These are phyloP conservation scores for Xylariomycetidae sp. DNA, from an alignment of 2,329 filamentous ascomycete genomes.

Conservation along the genomic window DNA sequence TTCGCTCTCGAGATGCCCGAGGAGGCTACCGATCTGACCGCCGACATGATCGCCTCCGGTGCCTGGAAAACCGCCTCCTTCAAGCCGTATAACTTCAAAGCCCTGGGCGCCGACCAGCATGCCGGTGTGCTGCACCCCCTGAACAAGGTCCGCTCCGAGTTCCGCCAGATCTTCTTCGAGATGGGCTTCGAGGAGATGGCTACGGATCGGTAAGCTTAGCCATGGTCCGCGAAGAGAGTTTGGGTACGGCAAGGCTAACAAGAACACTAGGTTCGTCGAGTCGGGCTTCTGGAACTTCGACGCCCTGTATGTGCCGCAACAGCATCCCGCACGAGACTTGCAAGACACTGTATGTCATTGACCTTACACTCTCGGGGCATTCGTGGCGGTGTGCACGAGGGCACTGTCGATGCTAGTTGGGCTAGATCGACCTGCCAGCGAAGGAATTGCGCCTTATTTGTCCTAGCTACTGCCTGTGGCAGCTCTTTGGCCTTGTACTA, in stretches of 20 bases:
- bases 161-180: slow-evolving; percentile 95
- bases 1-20: slow-evolving; percentile 84
- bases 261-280: slow-evolving; percentile 61
- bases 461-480: too few relatives aligned
- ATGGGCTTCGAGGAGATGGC: slow-evolving; percentile 99
- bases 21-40: slow-evolving; percentile 92
- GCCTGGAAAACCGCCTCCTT: slow-evolving; percentile 90
- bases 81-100: slow-evolving; percentile 60
- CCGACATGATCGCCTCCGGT: slow-evolving; percentile 82
- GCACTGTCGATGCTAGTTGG: too few relatives aligned
- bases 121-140: slow-evolving; percentile 62
- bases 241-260: too few relatives aligned
- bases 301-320: slow-evolving; percentile 86
- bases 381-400: too few relatives aligned
- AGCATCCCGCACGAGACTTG: slow-evolving; percentile 93
- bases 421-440: too few relatives aligned
- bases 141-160: slow-evolving; percentile 93
- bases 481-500: too few relatives aligned
- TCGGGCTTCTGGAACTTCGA: slow-evolving; percentile 99
- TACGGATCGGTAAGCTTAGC: slow-evolving; percentile 38
- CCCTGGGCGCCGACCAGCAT: slow-evolving; percentile 54
- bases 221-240: neutral
- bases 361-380: too few relatives aligned
- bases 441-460: too few relatives aligned
- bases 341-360: slow-evolving; percentile 63